These are phyloP conservation scores for Arthrobotrys iridis DNA, from an alignment of 2,329 filamentous ascomycete genomes.

Conservation along the genomic window DNA sequence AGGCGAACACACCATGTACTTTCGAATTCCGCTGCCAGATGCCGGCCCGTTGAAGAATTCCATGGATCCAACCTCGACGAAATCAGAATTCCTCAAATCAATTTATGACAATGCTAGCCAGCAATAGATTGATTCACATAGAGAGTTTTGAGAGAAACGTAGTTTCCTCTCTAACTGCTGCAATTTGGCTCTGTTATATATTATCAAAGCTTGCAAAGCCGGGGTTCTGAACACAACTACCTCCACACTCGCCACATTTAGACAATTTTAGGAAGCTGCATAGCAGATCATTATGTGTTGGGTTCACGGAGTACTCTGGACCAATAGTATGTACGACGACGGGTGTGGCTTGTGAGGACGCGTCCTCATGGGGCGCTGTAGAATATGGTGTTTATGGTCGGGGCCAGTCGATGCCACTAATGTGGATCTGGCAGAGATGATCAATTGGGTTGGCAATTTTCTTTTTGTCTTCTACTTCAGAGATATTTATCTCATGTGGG, in stretches of 20 bases:
- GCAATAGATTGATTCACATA: background rate
- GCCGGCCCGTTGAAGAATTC: background rate
- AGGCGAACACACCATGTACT: background rate
- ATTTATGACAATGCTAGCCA: background rate
- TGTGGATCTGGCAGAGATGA: too few species aligned
- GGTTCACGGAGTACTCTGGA: too few species aligned
- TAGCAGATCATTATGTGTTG: too few species aligned
- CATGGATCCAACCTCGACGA: background rate
- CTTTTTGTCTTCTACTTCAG: too few species aligned
- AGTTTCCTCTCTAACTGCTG: background rate
- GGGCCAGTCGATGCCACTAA: too few species aligned
- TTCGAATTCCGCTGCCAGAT: too few species aligned
- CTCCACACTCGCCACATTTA: background rate
- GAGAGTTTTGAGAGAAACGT: background rate
- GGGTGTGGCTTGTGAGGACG: slow-evolving; percentile 1
- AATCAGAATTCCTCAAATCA: too few species aligned
- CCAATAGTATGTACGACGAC: background rate
- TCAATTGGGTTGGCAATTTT: too few species aligned
- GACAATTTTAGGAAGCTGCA: too few species aligned
- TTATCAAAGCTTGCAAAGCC: background rate
- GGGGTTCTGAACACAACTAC: background rate
- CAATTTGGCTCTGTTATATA: background rate
- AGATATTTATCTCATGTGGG: too few species aligned
- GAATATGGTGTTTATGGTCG: too few species aligned
- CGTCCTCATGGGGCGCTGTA: too few species aligned